Evolutionary conservation across 129 eudicot species (phyloP), one percentile per base, ranked within the genome.

Genomic region (Mikania micrantha): DNA sequence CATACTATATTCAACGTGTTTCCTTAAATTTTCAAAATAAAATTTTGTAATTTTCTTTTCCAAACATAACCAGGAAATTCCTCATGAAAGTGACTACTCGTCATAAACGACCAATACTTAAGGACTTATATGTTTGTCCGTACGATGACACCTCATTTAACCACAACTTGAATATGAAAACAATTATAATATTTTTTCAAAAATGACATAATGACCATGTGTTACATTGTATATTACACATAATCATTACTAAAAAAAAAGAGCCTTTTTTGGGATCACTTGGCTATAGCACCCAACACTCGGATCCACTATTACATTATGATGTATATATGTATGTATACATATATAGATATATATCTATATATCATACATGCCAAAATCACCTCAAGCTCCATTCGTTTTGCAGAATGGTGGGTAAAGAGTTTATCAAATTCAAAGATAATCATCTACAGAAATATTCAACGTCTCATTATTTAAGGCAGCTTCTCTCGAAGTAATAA

Each of bases 361-460:
- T 48, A 5, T 47, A 16, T 47, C 61, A 54, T 27, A 3, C 3
- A 54, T 54, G 9, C 19, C 0, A 25, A 54, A 25, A 54, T 25
- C 29, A 52, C 22, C 59, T 53, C 60, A 27, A 56, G 4, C n/a
- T 10, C 20, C 25, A 19, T 49, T 22, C 60, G 15, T 53, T 15
- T 13, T 2, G 17, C n/a, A 45, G 15, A 15, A 61, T 34, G 22
- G 0, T 17, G 48, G 13, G 3, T 9, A 40, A 34, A 58, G 11
- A 53, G 1, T 27, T 56, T 10, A 56, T 20, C 62, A 49, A 56
- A 40, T 19, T 78, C 20, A 80, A 29, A 80, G 74, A 58, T 84
- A 80, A 71, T 84, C 89, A 35, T 84, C 83, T 7, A 84, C 83
- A 0, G 85, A 80, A 61, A 84, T 67, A 40, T 50, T 67, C 70